Base-by-base conservation (phyloP, 305 asterid genomes). In the Fraxinus baroniana region DNA sequence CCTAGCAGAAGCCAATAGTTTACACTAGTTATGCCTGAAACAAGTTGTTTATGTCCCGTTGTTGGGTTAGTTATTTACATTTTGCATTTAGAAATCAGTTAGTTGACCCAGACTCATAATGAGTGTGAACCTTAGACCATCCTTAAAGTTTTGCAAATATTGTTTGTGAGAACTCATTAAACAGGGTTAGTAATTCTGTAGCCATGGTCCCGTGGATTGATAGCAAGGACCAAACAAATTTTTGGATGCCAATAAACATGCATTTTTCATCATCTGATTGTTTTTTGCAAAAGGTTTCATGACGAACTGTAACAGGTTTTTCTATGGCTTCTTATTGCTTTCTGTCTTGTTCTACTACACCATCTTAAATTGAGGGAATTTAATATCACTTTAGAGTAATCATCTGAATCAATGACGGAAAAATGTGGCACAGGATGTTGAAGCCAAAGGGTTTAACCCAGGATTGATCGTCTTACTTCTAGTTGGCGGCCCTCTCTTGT, bases 391-490 rank as follows among this genome's bases (percentile, higher is more conserved):
- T 24, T 26, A 33, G 73, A 7, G 32, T 72, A 82, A 18, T 74
- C 79, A 30, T 86, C 76, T 74, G 44, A 83, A 10, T 71, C 80
- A 70, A 83, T 92, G 90, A 57, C 2, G 66, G 94, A 87, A 87
- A 86, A 84, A 88, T 5, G 82, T 78, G 52, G 89, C 86, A 62
- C 83, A 75, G 83, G 89, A 79, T 79, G 89, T 52, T 52, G 93
- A 86, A 80, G 86, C 87, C 18, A 88, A 85, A 83, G 98, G 98
- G 57, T 87, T 93, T 85, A 95, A 95, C 91, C 97, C 99, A 1
- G 98, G 99, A 60, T 81, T 94, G 91, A 90, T 95, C 2, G 98
- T 94, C 78, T 85, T 95, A 57, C 93, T 95, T 75, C 84, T 95
- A 49, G 84, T 95, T 7, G 97, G 98, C 12, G 97, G 98, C 71